Percentiles rank a stretch among this genome's conserved stretches.
Conservation (phyloP, 805 yeast species). For the Metschnikowia picachoensis region DNA sequence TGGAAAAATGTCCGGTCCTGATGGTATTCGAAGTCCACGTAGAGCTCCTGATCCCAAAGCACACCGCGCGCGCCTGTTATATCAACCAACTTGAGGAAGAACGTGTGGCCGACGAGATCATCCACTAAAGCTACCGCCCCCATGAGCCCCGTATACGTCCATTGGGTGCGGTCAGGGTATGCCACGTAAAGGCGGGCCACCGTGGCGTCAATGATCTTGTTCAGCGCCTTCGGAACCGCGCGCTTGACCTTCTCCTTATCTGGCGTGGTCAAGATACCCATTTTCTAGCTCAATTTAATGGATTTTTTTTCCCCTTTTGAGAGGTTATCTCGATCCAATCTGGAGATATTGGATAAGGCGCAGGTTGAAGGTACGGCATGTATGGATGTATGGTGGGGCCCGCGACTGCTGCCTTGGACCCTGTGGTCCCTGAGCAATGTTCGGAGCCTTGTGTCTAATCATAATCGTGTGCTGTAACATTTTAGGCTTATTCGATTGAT, state of each 20-base stretch:
- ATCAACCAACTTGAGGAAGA: slow-evolving; percentile 86
- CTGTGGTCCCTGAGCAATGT: too few species aligned
- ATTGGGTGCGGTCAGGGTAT: slow-evolving; percentile 72
- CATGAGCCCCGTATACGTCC: slow-evolving; percentile 84
- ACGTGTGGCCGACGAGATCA: slow-evolving; percentile 91
- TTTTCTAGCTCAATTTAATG: slow-evolving; percentile 7
- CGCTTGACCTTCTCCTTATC: slow-evolving; percentile 91
- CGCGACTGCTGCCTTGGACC: too few species aligned
- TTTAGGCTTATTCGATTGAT: too few species aligned
- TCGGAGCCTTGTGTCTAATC: too few species aligned
- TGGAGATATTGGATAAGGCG: too few species aligned
- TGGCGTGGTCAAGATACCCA: slow-evolving; percentile 37
- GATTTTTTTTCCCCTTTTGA: too few species aligned
- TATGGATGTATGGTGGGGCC: too few species aligned
- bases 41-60: slow-evolving; percentile 95
- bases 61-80: slow-evolving; percentile 80
- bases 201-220: slow-evolving; percentile 85
- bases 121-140: slow-evolving; percentile 89
- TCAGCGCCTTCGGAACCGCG: slow-evolving; percentile 81
- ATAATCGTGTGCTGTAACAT: too few species aligned
- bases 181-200: slow-evolving; percentile 89
- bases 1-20: slow-evolving; percentile 96
- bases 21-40: slow-evolving; percentile 80
- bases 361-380: too few species aligned
- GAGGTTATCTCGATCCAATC: too few species aligned